These are phyloP conservation scores for Aurinia saxatilis DNA, from an alignment of 345 rosid genomes.

Conservation along the genomic window DNA sequence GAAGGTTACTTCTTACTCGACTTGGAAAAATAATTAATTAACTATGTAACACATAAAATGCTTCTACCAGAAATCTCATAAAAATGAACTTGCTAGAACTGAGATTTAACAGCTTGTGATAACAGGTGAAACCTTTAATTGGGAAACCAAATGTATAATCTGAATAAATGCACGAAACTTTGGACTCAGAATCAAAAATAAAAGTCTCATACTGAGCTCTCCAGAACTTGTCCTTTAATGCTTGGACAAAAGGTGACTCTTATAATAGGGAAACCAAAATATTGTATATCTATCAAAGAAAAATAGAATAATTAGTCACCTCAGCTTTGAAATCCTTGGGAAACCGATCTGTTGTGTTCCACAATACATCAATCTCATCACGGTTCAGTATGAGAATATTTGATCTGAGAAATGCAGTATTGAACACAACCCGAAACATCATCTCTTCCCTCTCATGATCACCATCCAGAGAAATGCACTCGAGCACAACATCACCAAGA, in stretches of 20 bases:
- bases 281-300: background rate
- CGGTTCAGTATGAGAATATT: conserved; percentile 55
- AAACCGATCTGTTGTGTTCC: conserved; percentile 56
- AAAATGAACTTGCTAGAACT: background rate
- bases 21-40: background rate
- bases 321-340: conserved; percentile 67
- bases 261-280: background rate
- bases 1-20: conserved; percentile 14
- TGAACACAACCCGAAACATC: conserved; percentile 74
- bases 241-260: background rate
- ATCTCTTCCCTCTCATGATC: conserved; percentile 56
- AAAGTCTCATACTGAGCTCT: background rate
- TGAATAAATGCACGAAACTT: conserved; percentile 30
- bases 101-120: background rate
- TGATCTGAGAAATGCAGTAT: conserved; percentile 67
- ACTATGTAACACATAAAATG: background rate
- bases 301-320: conserved; percentile 32
- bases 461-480: conserved; percentile 53
- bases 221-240: background rate
- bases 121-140: background rate
- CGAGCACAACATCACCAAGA: conserved; percentile 77
- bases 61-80: background rate
- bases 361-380: conserved; percentile 59
- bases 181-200: background rate
- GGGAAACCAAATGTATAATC: conserved; percentile 25